Base-by-base conservation (phyloP, 306 rosid species). In the Cyclanthera cordifolia region DNA sequence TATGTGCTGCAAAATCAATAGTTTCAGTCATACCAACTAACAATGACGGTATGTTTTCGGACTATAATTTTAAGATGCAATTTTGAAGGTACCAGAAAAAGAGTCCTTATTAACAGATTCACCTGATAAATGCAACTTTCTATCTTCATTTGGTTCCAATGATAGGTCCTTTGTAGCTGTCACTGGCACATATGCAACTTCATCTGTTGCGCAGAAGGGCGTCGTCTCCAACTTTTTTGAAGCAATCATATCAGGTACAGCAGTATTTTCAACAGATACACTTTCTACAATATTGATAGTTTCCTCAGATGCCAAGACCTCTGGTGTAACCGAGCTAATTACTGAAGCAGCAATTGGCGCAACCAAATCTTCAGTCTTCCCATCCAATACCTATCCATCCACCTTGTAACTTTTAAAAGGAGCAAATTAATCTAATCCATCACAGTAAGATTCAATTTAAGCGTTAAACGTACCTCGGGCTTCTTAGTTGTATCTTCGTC, bases 1-100 rank as follows among this genome's bases (percentile, higher is more conserved):
- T 34, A 47, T 72, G 71, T 57, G 57, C 76, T 46, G 78, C 74
- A 28, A 53, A 81, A 76, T 83, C 66, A 61, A 73, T 72, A 70
- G 76, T 39, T 77, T 45, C 71, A 56, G 77, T 73, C 12, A 32
- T 47, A 65, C 71, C 71, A 74, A 50, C 67, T 67, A 57, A 78
- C 56, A 82, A 43, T 6, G 76, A 63, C 20, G 73, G 66, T 72
- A 68, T 55, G 39, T 20, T 25, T 48, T 67, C 25, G 2, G 2
- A n/a, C 37, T 52, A 34, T 4, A 12, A 8, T 24, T 54, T 6
- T 46, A 27, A 71, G 20, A 45, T n/a, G 46, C 28, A 4, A 5
- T 24, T 71, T 71, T 27, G 28, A 24, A 30, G 52, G 5, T 30
- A 70, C 24, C 34, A 25, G 17, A 48, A 50, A 39, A 54, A 50